Evolutionary conservation across 441 rosid genomes (phyloP).

Genomic region (Pelargonium fulgidum): DNA sequence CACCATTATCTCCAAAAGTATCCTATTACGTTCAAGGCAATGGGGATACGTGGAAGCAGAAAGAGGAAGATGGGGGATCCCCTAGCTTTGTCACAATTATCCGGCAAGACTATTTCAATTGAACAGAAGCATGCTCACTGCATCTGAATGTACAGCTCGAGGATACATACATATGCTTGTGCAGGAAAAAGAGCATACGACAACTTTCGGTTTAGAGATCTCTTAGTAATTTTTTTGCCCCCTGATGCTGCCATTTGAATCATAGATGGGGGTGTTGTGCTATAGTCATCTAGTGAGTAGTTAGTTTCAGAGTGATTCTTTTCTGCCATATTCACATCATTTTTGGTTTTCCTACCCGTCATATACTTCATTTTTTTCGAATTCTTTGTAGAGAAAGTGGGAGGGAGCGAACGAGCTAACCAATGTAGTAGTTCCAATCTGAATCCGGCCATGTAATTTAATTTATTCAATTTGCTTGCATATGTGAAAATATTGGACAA

Average conservation of each 20-base stretch:
- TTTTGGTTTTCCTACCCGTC: too few relatives aligned
- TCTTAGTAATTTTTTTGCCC: background rate
- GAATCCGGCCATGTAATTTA: too few relatives aligned
- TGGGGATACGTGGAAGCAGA: conserved; percentile 46
- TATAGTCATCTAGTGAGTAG: background rate
- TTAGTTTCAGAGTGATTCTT: too few relatives aligned
- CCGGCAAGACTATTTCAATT: conserved; percentile 48
- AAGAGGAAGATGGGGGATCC: conserved; percentile 40
- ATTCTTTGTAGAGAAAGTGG: too few relatives aligned
- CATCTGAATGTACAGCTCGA: conserved; percentile 3
- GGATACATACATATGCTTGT: background rate
- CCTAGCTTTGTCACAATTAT: conserved; percentile 33
- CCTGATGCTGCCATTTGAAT: background rate
- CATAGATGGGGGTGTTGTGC: conserved; percentile 1
- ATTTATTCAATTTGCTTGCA: too few relatives aligned
- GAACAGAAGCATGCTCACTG: conserved; percentile 6
- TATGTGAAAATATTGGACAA: too few relatives aligned
- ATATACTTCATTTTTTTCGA: too few relatives aligned
- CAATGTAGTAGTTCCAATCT: too few relatives aligned
- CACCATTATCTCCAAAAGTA: conserved; percentile 52
- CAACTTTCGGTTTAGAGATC: background rate
- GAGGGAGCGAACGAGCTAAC: too few relatives aligned
- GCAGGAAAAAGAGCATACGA: background rate
- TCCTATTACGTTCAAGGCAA: conserved; percentile 55
- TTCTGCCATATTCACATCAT: too few relatives aligned